phyloP scores from a whole-genome alignment of 1,139 yeast species.

The Protomyces lactucae-debilis region DNA sequence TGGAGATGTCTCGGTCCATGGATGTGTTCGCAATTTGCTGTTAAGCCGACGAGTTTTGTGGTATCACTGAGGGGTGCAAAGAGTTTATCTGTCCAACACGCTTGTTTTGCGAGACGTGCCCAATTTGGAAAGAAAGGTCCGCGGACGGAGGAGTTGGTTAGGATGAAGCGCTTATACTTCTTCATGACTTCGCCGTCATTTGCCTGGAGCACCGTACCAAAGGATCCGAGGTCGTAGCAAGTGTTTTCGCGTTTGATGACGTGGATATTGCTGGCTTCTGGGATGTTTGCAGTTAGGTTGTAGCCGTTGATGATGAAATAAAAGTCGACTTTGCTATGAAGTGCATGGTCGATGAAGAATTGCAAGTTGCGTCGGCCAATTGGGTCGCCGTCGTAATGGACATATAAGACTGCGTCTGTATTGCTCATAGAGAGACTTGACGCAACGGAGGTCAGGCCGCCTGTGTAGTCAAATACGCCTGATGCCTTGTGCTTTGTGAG shows the following conservation, averaged over 20 bases:
- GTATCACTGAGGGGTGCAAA: neutral
- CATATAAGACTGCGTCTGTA: neutral
- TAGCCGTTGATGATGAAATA: constrained; percentile 16
- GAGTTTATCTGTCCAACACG: constrained; percentile 13
- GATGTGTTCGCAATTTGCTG: constrained; percentile 12
- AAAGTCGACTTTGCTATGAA: constrained; percentile 17
- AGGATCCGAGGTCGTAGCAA: constrained; percentile 14
- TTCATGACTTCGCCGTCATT: neutral
- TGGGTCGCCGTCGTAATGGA: constrained; percentile 7
- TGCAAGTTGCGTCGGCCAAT: constrained; percentile 5
- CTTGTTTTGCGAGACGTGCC: neutral
- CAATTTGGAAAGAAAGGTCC: constrained; percentile 24
- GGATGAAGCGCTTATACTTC: constrained; percentile 15
- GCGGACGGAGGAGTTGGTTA: constrained; percentile 4
- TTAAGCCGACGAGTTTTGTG: constrained; percentile 9
- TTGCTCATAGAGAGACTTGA: neutral
- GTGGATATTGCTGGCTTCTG: neutral
- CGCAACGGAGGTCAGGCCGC: too few relatives aligned
- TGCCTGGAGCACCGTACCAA: constrained; percentile 1
- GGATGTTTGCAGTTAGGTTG: constrained; percentile 1
- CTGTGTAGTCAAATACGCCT: too few relatives aligned
- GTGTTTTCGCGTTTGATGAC: constrained; percentile 2
- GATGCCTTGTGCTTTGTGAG: too few relatives aligned
- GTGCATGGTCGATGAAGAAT: constrained; percentile 16
- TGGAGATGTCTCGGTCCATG: constrained; percentile 9